A percentile compares a stretch with the other conserved stretches of the same genome.
Evolutionary conservation across 768 basidiomycete species (phyloP).

Genomic region (Hygrocybe punicea): DNA sequence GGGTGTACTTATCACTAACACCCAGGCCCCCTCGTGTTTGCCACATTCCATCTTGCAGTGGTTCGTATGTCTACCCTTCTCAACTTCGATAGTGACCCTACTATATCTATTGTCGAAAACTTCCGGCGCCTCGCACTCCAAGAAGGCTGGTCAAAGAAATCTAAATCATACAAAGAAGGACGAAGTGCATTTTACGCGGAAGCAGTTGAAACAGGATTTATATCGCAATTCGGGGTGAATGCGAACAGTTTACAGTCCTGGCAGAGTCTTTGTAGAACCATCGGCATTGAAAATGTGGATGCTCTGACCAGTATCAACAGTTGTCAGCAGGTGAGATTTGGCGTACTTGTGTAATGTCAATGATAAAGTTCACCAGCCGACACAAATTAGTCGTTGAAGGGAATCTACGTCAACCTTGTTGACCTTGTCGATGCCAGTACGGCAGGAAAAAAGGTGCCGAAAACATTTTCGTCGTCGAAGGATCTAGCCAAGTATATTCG

Average conservation of each 20-base stretch:
- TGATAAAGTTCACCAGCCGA: neutral
- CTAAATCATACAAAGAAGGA: conserved; percentile 11
- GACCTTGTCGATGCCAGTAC: conserved; percentile 16
- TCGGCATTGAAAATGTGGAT: conserved; percentile 9
- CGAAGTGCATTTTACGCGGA: conserved; percentile 9
- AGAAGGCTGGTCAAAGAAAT: conserved; percentile 13
- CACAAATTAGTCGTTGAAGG: conserved; percentile 9
- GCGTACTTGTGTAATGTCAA: neutral
- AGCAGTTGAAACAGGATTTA: conserved; percentile 10
- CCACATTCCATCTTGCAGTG: neutral
- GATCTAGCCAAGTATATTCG: conserved; percentile 13
- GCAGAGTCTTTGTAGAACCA: conserved; percentile 11
- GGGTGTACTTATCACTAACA: too few relatives aligned
- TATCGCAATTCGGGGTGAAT: conserved; percentile 10
- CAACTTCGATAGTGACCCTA: neutral
- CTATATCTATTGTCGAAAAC: conserved; percentile 8
- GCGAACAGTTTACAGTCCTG: conserved; percentile 11
- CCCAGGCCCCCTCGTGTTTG: too few relatives aligned
- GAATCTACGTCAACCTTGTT: conserved; percentile 18
- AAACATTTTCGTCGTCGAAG: conserved; percentile 7
- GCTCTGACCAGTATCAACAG: conserved; percentile 9
- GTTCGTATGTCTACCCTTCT: neutral
- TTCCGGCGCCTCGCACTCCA: conserved; percentile 13
- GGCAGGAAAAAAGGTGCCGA: conserved; percentile 6
- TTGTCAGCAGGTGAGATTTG: conserved; percentile 10